Conservation (phyloP, 164 flowering plant species). For the Sextonia rubra region DNA sequence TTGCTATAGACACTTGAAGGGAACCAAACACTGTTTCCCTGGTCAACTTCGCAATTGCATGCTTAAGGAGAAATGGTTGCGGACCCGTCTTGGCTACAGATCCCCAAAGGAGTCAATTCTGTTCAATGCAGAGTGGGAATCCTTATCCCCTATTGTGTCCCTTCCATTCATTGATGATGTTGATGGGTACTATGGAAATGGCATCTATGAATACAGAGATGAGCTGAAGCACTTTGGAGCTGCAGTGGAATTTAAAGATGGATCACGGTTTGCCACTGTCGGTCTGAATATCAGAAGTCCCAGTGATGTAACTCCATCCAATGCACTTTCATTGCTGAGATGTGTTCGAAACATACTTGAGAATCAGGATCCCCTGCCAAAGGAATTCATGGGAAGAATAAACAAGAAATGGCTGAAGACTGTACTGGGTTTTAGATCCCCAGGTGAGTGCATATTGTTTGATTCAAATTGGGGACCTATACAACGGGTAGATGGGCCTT, state of each 20-base stretch:
- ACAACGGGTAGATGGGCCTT: conserved; percentile 51
- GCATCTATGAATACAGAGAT: conserved; percentile 14
- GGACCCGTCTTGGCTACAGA: conserved; percentile 42
- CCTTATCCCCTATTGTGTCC: conserved; percentile 12
- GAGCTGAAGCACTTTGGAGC: conserved; percentile 25
- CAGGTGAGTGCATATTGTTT: conserved; percentile 39
- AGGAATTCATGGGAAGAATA: conserved; percentile 22
- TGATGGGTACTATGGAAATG: conserved; percentile 12
- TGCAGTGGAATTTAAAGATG: conserved; percentile 16
- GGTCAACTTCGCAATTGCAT: conserved; percentile 26
- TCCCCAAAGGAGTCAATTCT: conserved; percentile 45
- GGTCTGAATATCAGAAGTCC: conserved; percentile 10
- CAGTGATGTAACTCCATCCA: conserved; percentile 2
- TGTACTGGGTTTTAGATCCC: conserved; percentile 39
- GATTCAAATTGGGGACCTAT: conserved; percentile 31
- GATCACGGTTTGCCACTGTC: conserved; percentile 15
- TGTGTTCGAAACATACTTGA: conserved; percentile 9
- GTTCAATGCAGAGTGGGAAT: conserved; percentile 21
- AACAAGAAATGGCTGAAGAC: conserved; percentile 52
- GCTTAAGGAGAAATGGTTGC: conserved; percentile 45
- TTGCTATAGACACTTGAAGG: conserved; percentile 35
- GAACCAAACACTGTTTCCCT: conserved; percentile 17
- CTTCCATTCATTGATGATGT: conserved; percentile 25
- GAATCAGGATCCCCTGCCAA: conserved; percentile 11
- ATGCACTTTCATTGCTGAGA: conserved; percentile 12